Base-by-base conservation (phyloP, 192 early-diverging fungal genomes). In the Umbelopsis isabellina region DNA sequence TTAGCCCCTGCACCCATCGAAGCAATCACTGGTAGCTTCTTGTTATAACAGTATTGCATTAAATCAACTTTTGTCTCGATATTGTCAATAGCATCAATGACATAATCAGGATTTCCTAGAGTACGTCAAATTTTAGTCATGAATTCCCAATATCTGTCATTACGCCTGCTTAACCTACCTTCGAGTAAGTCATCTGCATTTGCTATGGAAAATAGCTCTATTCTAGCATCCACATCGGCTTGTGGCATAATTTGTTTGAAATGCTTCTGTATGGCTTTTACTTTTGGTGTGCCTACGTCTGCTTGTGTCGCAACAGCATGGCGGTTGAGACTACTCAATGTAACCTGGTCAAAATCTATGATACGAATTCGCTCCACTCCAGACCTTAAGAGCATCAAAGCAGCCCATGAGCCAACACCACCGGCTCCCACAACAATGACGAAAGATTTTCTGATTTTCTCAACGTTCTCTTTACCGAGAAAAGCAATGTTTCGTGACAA, bases 1-100 rank as follows among this genome's bases (percentile, higher is more conserved):
- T 99, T 99, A 48, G 94, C 95, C n/a, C 97, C 96, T 4, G 96
- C 93, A 2, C 96, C 97, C 95, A 97, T 99, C 18, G 96, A 94
- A 50, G 92, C 92, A 33, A 99, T 94, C 22, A 99, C 91, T 27
- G 77, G 82, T 16, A 97, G 72, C 2, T 87, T 81, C 70, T 91
- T 71, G 25, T 91, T 83, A 30, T 88, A 82, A 79, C 97, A 99
- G 76, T 93, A 97, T 23, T 88, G 84, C 51, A 99, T 87, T 67
- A 99, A 80, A 20, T 92, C 92, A 67, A 95, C 55, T 77, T 99
- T 99, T 13, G 96, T 99, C 49, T 94, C 87, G 73, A 99, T 92
- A 73, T 99, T 96, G 77, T 98, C 97, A 74, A 98, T 97, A 67
- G 95, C 95, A 69, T 98, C 94, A 35, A 94, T 75, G 21, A 94